A percentile compares a stretch with the other conserved stretches of the same genome.
These are phyloP conservation scores for Solanum hybrid DNA, from an alignment of 305 asterid species.

Conservation along the genomic window DNA sequence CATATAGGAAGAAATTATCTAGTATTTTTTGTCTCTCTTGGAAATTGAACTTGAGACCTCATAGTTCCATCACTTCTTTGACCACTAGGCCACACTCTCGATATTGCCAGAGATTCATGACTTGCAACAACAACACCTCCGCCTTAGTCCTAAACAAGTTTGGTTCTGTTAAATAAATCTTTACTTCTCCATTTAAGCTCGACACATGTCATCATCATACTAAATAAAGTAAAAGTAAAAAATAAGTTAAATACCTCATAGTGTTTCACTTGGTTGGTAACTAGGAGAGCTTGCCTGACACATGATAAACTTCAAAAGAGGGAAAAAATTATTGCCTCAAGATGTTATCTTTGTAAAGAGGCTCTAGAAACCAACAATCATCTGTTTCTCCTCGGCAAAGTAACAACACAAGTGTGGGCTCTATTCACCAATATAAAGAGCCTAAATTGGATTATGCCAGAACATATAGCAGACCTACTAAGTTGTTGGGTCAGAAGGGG, in stretches of 20 bases:
- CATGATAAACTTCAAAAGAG: no score
- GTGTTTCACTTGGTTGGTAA: no score
- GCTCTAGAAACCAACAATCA: no score
- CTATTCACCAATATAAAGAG: no score
- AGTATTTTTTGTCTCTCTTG: background rate
- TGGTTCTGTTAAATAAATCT: background rate
- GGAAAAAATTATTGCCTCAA: no score
- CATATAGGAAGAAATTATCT: background rate
- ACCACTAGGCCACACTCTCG: background rate
- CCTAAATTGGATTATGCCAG: no score
- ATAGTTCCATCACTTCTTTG: background rate
- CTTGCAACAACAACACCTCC: background rate
- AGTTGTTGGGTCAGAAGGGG: no score
- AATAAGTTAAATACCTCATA: background rate
- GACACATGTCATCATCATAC: background rate
- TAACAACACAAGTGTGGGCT: no score
- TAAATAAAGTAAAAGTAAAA: background rate
- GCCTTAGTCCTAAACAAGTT: background rate
- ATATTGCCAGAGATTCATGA: background rate
- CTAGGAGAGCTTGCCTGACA: no score
- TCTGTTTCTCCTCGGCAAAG: no score
- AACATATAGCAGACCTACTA: no score
- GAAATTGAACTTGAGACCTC: background rate
- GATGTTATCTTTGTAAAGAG: no score
- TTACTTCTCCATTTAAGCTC: background rate